A percentile compares a stretch with the other conserved stretches of the same genome.
These are phyloP conservation scores for Zea luxurians DNA, from an alignment of 176 grass and related monocot genomes.

Conservation along the genomic window DNA sequence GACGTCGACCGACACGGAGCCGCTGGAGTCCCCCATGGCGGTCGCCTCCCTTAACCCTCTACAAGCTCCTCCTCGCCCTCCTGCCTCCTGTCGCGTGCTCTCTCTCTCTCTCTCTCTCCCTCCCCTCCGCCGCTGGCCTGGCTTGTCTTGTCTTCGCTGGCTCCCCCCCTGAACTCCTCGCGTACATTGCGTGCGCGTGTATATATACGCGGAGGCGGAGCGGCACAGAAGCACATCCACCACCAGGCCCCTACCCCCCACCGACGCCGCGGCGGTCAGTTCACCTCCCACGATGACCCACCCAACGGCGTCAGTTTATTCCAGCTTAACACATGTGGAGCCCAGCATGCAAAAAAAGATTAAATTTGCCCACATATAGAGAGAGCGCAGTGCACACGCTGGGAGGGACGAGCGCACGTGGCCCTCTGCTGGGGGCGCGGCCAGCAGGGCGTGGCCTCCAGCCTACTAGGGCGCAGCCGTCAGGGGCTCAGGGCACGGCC, in stretches of 20 bases:
- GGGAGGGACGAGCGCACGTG: too few relatives aligned
- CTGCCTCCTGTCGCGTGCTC: background rate
- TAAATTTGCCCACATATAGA: too few relatives aligned
- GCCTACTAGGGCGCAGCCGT: too few relatives aligned
- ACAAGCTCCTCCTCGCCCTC: conserved; percentile 5
- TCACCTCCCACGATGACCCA: conserved; percentile 26
- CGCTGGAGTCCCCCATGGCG: conserved; percentile 85
- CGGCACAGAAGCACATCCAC: background rate
- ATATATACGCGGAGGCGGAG: conserved; percentile 33
- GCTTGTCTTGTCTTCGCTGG: background rate
- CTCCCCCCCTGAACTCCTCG: conserved; percentile 21
- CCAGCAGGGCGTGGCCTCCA: too few relatives aligned
- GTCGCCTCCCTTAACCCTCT: conserved; percentile 8
- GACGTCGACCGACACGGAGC: conserved; percentile 80
- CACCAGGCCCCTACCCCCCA: background rate
- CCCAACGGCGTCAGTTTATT: conserved; percentile 2
- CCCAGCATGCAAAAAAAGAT: too few relatives aligned
- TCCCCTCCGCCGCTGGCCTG: conserved; percentile 1
- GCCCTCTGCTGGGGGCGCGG: too few relatives aligned
- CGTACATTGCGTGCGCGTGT: conserved; percentile 24
- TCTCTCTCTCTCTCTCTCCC: background rate
- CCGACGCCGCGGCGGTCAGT: conserved; percentile 48
- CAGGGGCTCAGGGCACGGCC: too few relatives aligned
- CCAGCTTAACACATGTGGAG: too few relatives aligned
- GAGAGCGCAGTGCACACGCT: too few relatives aligned